A percentile compares a stretch with the other conserved stretches of the same genome.
Evolutionary conservation across 176 grass and related monocot species (phyloP).

Genomic region (Triticum urartu): DNA sequence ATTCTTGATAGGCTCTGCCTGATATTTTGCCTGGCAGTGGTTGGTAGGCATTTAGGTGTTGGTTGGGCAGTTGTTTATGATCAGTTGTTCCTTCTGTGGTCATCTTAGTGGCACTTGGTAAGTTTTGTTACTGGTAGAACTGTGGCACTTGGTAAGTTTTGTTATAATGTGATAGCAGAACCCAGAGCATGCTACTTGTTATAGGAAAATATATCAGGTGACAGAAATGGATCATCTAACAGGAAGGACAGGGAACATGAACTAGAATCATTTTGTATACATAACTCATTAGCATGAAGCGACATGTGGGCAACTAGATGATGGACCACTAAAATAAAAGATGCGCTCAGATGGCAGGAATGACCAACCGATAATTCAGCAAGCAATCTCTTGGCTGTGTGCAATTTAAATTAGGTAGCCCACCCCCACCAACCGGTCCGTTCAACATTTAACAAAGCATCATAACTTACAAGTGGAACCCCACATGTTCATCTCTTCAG

Average conservation of each 20-base stretch:
- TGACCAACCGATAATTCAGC: neutral
- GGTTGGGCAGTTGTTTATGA: too few relatives aligned
- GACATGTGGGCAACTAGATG: slow-evolving; percentile 15
- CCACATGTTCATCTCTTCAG: neutral
- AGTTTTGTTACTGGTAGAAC: too few relatives aligned
- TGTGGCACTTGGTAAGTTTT: too few relatives aligned
- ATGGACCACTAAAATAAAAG: slow-evolving; percentile 18
- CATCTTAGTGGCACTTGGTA: too few relatives aligned
- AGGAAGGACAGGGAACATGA: neutral
- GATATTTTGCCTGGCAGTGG: too few relatives aligned
- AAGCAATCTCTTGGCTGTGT: slow-evolving; percentile 16
- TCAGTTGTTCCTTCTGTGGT: too few relatives aligned
- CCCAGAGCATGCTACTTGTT: too few relatives aligned
- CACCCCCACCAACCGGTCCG: neutral
- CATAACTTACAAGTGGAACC: slow-evolving; percentile 7
- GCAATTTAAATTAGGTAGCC: neutral
- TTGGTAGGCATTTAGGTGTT: too few relatives aligned
- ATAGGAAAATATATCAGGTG: neutral
- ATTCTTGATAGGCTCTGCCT: too few relatives aligned
- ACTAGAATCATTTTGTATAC: neutral
- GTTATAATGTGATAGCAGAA: too few relatives aligned
- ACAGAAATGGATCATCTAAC: neutral
- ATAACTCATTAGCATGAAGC: slow-evolving; percentile 3
- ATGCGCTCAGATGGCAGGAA: neutral
- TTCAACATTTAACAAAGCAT: slow-evolving; percentile 15